These are phyloP conservation scores for Vitellaria paradoxa DNA, from an alignment of 179 eudicot species.

Conservation along the genomic window DNA sequence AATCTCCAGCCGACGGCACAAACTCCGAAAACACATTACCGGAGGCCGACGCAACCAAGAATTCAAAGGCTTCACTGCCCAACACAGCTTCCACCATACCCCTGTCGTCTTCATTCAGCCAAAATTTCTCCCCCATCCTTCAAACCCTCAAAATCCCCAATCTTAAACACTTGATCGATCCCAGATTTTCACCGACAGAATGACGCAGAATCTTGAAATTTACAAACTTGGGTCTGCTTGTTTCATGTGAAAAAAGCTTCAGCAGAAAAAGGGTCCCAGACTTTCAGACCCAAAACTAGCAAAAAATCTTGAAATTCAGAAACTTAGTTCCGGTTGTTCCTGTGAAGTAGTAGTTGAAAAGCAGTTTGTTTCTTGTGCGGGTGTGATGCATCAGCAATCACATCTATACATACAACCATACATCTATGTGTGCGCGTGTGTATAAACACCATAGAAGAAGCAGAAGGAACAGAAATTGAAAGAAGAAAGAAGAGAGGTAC, in stretches of 20 bases:
- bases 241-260: neutral
- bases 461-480: slow-evolving; percentile 1
- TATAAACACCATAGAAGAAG: neutral
- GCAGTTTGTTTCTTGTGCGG: neutral
- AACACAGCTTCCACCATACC: slow-evolving; percentile 52
- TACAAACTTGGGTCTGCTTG: neutral
- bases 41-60: slow-evolving; percentile 52
- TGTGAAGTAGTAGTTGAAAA: neutral
- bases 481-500: neutral
- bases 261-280: neutral
- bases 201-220: neutral
- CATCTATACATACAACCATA: no score
- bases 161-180: no score
- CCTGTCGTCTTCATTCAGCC: slow-evolving; percentile 62
- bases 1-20: slow-evolving; percentile 43
- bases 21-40: slow-evolving; percentile 52
- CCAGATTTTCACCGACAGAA: neutral
- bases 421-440: neutral
- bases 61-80: slow-evolving; percentile 67
- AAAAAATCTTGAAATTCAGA: neutral
- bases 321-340: neutral
- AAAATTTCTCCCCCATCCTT: slow-evolving; percentile 50
- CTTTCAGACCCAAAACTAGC: neutral
- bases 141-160: neutral
- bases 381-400: neutral